phyloP scores from a whole-genome alignment of 2,329 filamentous ascomycete species.

The Stachybotrys chlorohalonatus region DNA sequence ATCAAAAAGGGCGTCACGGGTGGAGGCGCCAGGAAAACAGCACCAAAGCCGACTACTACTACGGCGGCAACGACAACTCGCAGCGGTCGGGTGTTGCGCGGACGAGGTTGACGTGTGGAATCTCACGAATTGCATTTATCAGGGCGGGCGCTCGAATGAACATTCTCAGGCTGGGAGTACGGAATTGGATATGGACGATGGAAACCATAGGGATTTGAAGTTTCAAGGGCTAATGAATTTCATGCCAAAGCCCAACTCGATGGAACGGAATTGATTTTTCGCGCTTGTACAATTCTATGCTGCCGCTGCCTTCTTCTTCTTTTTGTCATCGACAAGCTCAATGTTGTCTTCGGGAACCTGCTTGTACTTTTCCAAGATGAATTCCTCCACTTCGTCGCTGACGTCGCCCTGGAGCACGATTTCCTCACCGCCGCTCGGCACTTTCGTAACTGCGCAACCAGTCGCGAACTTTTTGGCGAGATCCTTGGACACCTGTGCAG shows the following conservation, averaged over 20 bases:
- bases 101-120: conserved; percentile 30
- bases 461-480: conserved; percentile 98
- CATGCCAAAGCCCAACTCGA: background rate
- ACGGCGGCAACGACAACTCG: conserved; percentile 29
- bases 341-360: conserved; percentile 92
- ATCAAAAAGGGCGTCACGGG: conserved; percentile 43
- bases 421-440: conserved; percentile 78
- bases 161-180: conserved; percentile 10
- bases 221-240: background rate
- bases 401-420: conserved; percentile 98
- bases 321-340: conserved; percentile 91
- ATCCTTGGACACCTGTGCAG: conserved; percentile 68
- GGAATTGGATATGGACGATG: conserved; percentile 3
- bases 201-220: background rate
- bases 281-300: conserved; percentile 1
- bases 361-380: conserved; percentile 79
- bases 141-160: conserved; percentile 2
- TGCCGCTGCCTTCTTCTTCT: conserved; percentile 52
- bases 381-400: conserved; percentile 89
- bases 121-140: conserved; percentile 2
- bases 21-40: conserved; percentile 39
- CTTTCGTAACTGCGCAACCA: conserved; percentile 84
- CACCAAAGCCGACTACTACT: conserved; percentile 15
- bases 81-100: conserved; percentile 45
- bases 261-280: background rate